Conservation (phyloP, 2,329 filamentous ascomycete species). For the Mycosphaerella arachidis region DNA sequence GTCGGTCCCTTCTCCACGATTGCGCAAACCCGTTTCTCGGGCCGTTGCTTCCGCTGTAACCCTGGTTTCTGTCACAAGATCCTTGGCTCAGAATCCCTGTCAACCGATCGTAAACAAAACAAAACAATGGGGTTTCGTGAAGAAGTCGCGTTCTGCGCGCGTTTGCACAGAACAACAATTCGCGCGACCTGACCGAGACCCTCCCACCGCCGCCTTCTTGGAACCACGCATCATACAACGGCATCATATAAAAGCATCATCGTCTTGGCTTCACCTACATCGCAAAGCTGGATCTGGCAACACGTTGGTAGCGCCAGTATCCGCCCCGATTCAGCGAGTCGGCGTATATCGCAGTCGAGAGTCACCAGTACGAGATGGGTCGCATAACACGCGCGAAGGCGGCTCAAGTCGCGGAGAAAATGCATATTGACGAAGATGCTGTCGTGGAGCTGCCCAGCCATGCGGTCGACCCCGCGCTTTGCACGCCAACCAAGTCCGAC, state of each 20-base stretch:
- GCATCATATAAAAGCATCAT: background rate
- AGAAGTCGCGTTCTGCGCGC: background rate
- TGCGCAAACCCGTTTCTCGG: background rate
- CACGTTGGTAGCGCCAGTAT: background rate
- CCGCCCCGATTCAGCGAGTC: background rate
- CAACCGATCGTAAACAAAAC: background rate
- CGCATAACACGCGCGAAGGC: conserved; percentile 43
- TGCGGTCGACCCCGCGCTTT: conserved; percentile 3
- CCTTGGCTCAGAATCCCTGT: background rate
- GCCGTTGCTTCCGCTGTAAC: background rate
- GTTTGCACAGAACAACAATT: background rate
- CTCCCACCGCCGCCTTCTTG: background rate
- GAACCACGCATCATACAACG: background rate
- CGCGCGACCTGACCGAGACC: background rate
- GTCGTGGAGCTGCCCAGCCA: conserved; percentile 29
- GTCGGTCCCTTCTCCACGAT: too few species aligned
- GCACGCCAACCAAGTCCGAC: conserved; percentile 9
- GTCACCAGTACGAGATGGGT: conserved; percentile 10
- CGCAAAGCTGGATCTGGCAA: background rate
- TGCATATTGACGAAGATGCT: conserved; percentile 35
- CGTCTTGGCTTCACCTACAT: background rate
- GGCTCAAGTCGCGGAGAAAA: conserved; percentile 36
- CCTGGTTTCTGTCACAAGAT: background rate
- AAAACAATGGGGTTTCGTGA: background rate
- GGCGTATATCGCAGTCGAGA: background rate